Evolutionary conservation across 148 eudicot genomes (phyloP).

Genomic region (Arbutus unedo): DNA sequence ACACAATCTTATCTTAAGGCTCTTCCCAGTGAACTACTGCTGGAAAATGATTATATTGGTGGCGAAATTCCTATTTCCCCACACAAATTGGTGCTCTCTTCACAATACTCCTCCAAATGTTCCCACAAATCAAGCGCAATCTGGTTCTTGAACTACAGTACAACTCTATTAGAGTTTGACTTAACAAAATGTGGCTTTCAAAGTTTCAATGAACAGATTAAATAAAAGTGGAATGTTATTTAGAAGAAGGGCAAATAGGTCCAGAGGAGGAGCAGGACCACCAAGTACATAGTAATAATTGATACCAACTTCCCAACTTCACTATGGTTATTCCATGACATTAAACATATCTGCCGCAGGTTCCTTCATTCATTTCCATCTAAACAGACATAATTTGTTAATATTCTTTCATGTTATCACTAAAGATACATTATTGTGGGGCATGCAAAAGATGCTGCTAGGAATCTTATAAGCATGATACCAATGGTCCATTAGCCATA

Average conservation of each 20-base stretch:
- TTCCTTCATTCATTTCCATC: background rate
- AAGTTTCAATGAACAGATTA: background rate
- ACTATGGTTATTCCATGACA: background rate
- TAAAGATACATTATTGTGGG: background rate
- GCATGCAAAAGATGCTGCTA: background rate
- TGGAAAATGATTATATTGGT: background rate
- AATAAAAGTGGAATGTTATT: background rate
- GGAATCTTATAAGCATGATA: background rate
- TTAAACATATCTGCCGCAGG: background rate
- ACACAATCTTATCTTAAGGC: background rate
- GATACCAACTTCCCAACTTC: background rate
- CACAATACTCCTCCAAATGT: background rate
- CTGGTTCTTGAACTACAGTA: background rate
- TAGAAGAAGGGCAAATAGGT: no score
- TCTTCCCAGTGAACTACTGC: background rate
- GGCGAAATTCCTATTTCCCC: background rate
- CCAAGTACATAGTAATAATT: no score
- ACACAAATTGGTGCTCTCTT: background rate
- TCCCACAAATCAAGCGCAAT: background rate
- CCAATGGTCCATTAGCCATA: background rate
- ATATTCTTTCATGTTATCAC: background rate
- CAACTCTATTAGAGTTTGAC: background rate
- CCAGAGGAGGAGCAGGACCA: no score
- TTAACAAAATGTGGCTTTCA: background rate
- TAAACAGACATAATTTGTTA: background rate